Conservation (phyloP, 2,329 filamentous ascomycete species). For the Ceratocystiopsis minuta region DNA sequence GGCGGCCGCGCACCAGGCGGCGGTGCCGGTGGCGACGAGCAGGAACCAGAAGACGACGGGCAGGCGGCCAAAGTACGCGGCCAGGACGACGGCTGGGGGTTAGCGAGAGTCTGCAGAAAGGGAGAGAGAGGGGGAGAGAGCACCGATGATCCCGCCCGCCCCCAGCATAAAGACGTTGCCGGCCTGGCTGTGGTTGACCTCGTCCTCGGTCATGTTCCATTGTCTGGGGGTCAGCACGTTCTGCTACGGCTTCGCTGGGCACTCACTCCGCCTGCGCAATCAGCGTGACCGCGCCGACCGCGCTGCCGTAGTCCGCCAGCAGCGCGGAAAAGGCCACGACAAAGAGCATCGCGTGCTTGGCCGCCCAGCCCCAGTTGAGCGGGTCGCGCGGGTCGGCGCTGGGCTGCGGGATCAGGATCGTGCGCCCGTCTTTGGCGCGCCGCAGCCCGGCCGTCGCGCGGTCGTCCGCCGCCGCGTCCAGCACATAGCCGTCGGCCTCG, state of each 20-base stretch:
- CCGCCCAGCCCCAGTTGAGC: slow-evolving; percentile 31
- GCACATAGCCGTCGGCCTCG: slow-evolving; percentile 20
- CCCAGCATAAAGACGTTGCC: slow-evolving; percentile 34
- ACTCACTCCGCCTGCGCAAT: slow-evolving; percentile 21
- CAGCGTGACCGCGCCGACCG: slow-evolving; percentile 24
- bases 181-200: slow-evolving; percentile 32
- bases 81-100: slow-evolving; percentile 18
- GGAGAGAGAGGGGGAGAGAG: slow-evolving; percentile 3
- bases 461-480: slow-evolving; percentile 17
- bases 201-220: slow-evolving; percentile 28
- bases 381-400: slow-evolving; percentile 32
- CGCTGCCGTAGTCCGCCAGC: slow-evolving; percentile 30
- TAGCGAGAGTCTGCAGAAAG: background rate
- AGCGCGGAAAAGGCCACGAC: slow-evolving; percentile 28
- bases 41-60: slow-evolving; percentile 26
- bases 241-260: too few relatives aligned
- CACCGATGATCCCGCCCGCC: slow-evolving; percentile 22
- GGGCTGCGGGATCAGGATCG: slow-evolving; percentile 35
- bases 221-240: slow-evolving; percentile 14
- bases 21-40: slow-evolving; percentile 19
- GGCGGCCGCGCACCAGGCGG: slow-evolving; percentile 26
- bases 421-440: slow-evolving; percentile 22
- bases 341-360: slow-evolving; percentile 31
- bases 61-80: slow-evolving; percentile 25
- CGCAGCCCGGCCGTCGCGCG: slow-evolving; percentile 14